Base-by-base conservation (phyloP, 2,329 filamentous ascomycete genomes). In the Dothideomycetes sp. region DNA sequence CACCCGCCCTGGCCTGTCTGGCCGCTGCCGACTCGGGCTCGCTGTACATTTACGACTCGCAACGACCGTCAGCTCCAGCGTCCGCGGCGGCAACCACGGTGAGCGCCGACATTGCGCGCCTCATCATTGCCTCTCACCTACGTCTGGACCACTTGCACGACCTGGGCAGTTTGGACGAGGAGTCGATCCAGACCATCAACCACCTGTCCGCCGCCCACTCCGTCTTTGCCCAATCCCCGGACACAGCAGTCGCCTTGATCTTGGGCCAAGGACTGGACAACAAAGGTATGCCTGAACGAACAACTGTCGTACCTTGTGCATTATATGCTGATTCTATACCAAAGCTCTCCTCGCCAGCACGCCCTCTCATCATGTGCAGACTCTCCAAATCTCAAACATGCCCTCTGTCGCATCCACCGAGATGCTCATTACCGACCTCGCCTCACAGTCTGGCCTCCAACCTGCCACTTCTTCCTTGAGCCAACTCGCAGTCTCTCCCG, bases 51-150 rank as follows among this genome's bases (percentile, higher is more conserved):
- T 54, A 55, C 53, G 56, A 63, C 53, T 30, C 41, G 50, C 52
- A 42, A 34, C 45, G n/a, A n/a, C n/a, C n/a, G n/a, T n/a, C n/a
- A n/a, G n/a, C 36, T 9, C 44, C 27, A 43, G 40, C 37, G 36
- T 11, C 45, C 43, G 11, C 34, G 44, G 17, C 35, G 38, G 10
- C 29, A 39, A 32, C 30, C 30, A 38, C 29, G 15, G 34, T 40
- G n/a, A 35, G 15, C 30, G 36, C 40, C 12, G 58, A 64, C 40
- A 62, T 63, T 30, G 66, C 69, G 47, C 60, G 69, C 52, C 53
- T 72, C 42, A 62, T 72, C 36, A 51, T 73, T 43, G 69, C 69
- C 36, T 65, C 70, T 52, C 57, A 68, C 49, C 60, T 70, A 18
- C 68, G 68, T 14, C 56, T 72, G 24, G 65, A 68, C 38, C 59